A percentile compares a stretch with the other conserved stretches of the same genome.
Evolutionary conservation across 2,329 filamentous ascomycete genomes (phyloP).

Genomic region (Trichoderma pleuroti): DNA sequence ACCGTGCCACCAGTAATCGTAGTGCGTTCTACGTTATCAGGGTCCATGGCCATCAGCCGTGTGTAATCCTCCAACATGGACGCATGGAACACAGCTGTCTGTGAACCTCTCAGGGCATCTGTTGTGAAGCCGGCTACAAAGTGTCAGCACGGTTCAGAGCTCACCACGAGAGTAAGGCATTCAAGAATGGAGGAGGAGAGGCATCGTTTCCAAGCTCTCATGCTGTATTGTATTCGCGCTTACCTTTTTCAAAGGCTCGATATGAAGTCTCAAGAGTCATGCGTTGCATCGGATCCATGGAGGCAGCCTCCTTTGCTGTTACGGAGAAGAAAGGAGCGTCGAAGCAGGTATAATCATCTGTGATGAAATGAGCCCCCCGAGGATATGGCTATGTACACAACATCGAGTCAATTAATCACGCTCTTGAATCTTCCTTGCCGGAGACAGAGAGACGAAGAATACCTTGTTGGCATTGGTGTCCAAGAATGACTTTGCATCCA

Average conservation of each 20-base stretch:
- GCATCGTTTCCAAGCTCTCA: no score
- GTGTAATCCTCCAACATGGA: slow-evolving; percentile 39
- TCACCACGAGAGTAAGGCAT: no score
- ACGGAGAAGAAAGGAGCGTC: slow-evolving; percentile 31
- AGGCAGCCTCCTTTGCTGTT: slow-evolving; percentile 21
- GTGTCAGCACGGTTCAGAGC: no score
- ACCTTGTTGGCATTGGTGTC: slow-evolving; percentile 14
- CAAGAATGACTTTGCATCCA: slow-evolving; percentile 28
- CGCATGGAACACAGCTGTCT: slow-evolving; percentile 37
- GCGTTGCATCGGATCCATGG: slow-evolving; percentile 20
- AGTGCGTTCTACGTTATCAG: slow-evolving; percentile 33
- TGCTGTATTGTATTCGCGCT: no score
- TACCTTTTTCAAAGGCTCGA: slow-evolving; percentile 12
- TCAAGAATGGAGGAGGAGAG: no score
- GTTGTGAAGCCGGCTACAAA: slow-evolving; percentile 36
- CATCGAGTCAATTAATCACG: no score
- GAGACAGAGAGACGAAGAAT: no score
- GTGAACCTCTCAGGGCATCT: slow-evolving; percentile 28
- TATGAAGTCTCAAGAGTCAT: slow-evolving; percentile 17
- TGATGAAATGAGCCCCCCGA: slow-evolving; percentile 10
- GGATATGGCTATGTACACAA: background rate
- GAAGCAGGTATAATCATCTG: slow-evolving; percentile 11
- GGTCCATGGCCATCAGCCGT: slow-evolving; percentile 29
- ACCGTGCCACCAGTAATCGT: slow-evolving; percentile 39
- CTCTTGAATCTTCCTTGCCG: no score